phyloP scores from a whole-genome alignment of 176 grass and related monocot species.

The Alloteropsis semialata region DNA sequence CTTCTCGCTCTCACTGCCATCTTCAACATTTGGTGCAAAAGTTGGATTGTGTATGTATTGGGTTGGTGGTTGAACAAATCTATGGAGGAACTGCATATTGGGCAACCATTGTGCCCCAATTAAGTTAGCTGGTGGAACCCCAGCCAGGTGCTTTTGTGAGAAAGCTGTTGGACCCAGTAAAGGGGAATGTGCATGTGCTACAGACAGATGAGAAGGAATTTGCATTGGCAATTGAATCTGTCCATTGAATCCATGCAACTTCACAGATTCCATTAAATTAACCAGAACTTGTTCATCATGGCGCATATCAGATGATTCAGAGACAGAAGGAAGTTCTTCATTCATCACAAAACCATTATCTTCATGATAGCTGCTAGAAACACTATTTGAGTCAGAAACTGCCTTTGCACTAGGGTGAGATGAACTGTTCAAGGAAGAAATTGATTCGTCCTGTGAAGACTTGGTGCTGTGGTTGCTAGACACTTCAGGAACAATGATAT shows the following conservation, averaged over 20 bases:
- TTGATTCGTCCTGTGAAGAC: constrained; percentile 62
- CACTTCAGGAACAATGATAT: constrained; percentile 47
- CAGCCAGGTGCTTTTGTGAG: constrained; percentile 53
- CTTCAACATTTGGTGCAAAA: constrained; percentile 48
- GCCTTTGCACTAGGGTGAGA: constrained; percentile 51
- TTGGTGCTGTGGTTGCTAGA: constrained; percentile 52
- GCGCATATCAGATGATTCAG: constrained; percentile 57
- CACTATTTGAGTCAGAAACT: constrained; percentile 70
- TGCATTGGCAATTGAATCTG: constrained; percentile 65
- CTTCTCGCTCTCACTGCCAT: constrained; percentile 39
- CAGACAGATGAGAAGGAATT: constrained; percentile 51
- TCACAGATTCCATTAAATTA: constrained; percentile 72
- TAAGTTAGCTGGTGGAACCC: constrained; percentile 56
- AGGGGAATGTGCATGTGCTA: constrained; percentile 39
- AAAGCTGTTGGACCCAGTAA: constrained; percentile 49
- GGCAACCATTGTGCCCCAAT: constrained; percentile 51
- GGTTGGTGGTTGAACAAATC: constrained; percentile 47
- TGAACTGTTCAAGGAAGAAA: constrained; percentile 45
- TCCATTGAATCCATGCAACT: constrained; percentile 74
- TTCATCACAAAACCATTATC: constrained; percentile 56
- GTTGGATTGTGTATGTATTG: constrained; percentile 49
- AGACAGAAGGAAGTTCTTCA: constrained; percentile 73
- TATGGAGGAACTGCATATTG: constrained; percentile 65
- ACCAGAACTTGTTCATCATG: constrained; percentile 71
- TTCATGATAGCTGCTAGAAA: constrained; percentile 62